Evolutionary conservation across 306 rosid species (phyloP).

Genomic region (Cucumis cinereus): DNA sequence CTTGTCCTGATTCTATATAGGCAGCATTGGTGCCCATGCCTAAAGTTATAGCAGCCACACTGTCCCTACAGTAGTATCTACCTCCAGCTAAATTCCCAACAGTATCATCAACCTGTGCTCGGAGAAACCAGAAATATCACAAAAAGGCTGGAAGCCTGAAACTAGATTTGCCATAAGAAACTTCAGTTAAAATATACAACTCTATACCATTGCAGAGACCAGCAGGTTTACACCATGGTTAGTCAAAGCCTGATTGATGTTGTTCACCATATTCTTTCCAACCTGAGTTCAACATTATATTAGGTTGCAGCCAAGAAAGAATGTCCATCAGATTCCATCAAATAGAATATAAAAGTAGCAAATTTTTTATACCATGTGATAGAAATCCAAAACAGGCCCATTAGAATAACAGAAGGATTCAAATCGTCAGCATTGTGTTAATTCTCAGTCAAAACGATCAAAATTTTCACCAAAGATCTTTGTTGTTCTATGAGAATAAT

Average conservation of each 20-base stretch:
- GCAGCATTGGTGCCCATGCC: constrained; percentile 62
- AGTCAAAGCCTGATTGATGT: constrained; percentile 33
- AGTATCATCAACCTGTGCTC: constrained; percentile 58
- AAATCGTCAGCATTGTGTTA: neutral
- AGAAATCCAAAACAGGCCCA: neutral
- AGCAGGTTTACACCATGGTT: constrained; percentile 36
- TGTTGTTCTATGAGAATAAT: neutral
- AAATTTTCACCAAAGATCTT: neutral
- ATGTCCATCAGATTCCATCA: neutral
- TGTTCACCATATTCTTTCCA: constrained; percentile 31
- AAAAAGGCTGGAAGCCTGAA: neutral
- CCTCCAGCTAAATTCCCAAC: constrained; percentile 67
- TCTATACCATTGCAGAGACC: constrained; percentile 36
- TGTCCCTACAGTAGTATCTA: constrained; percentile 46
- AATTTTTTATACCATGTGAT: neutral
- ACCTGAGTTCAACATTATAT: constrained; percentile 24
- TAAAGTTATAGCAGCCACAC: constrained; percentile 45
- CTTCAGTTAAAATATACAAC: neutral
- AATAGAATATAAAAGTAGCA: neutral
- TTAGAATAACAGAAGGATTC: neutral
- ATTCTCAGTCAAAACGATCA: neutral
- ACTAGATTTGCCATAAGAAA: neutral
- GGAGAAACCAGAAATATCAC: neutral
- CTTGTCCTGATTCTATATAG: constrained; percentile 35
- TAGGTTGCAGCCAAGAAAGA: neutral